Base-by-base conservation (phyloP, 176 grass and related monocot genomes). In the Ananas comosus region DNA sequence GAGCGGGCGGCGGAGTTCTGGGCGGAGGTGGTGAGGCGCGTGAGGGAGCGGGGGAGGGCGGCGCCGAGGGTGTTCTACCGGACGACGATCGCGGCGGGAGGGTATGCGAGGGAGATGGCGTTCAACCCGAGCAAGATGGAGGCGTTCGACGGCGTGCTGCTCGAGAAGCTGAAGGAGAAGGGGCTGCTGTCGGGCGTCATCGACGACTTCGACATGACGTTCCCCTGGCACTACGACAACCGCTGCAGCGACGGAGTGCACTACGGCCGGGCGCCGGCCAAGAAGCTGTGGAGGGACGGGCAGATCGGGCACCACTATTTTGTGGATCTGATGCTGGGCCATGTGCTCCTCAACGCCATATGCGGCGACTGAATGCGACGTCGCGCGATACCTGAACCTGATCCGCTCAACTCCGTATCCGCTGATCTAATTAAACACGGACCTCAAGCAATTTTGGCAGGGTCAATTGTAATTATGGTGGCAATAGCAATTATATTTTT, bases 111-210 rank as follows among this genome's bases (percentile, higher is more conserved):
- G 75, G 89, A 93, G 28, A 77, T 99, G 23, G 87, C 80, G 5
- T 99, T 90, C 89, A 99, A 99, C 65, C 94, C 94, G 7, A 92
- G 73, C 80, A 99, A 99, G 76, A 99, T 99, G 94, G 94, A 99
- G 75, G 85, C 75, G 2, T 99, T 77, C 80, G 90, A 99, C 47
- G 80, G 89, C 3, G 74, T 99, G 64, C 70, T 99, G 6, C 69
- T 93, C 1, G 94, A 99, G 80, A 90, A 86, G 69, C 47, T 99
- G 66, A 84, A 66, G 83, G 74, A 48, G 51, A 76, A 79, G 12
- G 82, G 87, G 3, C 51, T 99, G 84, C 72, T 99, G 9, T 49
- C 49, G n/a, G 57, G 94, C 27, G 71, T 99, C 51, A 75, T 99
- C 0, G 94, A 99, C 66, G 79, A 93, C 63, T 99, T 99, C 33